Conservation (phyloP, 2,329 filamentous ascomycete genomes). For the Albophoma yamanashiensis region DNA sequence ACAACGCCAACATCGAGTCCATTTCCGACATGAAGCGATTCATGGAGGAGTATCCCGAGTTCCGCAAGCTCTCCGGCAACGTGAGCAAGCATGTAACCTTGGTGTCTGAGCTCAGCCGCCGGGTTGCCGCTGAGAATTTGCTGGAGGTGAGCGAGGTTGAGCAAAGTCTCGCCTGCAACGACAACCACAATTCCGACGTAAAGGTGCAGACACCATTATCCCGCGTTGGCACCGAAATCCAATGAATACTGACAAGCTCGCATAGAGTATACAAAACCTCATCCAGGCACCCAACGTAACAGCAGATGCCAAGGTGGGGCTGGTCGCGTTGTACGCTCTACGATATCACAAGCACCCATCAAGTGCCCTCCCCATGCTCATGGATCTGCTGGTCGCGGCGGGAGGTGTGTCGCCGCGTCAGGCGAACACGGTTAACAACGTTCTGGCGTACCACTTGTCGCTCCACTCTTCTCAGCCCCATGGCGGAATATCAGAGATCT, state of each 20-base stretch:
- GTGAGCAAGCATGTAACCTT: constrained; percentile 97
- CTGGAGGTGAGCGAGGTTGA: constrained; percentile 97
- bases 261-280: constrained; percentile 69
- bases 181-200: constrained; percentile 85
- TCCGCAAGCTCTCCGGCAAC: constrained; percentile 91
- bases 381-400: constrained; percentile 76
- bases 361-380: constrained; percentile 72
- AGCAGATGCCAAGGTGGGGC: constrained; percentile 71
- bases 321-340: constrained; percentile 90
- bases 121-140: constrained; percentile 74
- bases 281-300: constrained; percentile 73
- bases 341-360: constrained; percentile 82
- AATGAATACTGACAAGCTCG: neutral
- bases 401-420: constrained; percentile 68
- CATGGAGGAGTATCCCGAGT: constrained; percentile 97
- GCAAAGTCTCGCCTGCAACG: constrained; percentile 92
- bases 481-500: constrained; percentile 79
- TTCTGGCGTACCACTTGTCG: constrained; percentile 78
- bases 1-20: constrained; percentile 89
- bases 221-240: neutral
- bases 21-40: constrained; percentile 99
- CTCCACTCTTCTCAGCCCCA: constrained; percentile 68
- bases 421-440: constrained; percentile 69
- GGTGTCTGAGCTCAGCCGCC: constrained; percentile 83
- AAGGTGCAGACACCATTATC: constrained; percentile 45